Conservation (phyloP, 1,284 basidiomycete genomes). For the Melampsora larici-populina region DNA sequence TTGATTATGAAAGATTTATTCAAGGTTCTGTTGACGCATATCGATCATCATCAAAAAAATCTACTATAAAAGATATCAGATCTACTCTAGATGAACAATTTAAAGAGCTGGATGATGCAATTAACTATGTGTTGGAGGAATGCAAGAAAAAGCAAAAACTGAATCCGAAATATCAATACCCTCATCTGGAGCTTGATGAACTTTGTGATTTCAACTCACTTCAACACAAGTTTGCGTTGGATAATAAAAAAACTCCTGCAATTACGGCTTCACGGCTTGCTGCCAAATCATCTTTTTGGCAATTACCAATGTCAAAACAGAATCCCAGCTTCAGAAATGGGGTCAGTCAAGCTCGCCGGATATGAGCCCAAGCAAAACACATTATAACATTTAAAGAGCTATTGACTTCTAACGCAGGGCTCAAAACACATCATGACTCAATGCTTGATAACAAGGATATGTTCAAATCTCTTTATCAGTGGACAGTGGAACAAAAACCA, state of each 20-base stretch:
- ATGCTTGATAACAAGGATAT: conserved; percentile 14
- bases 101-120: too few relatives aligned
- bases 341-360: background rate
- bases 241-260: background rate
- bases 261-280: conserved; percentile 16
- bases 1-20: background rate
- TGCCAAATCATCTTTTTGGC: conserved; percentile 3
- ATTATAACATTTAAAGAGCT: conserved; percentile 1
- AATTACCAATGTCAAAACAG: background rate
- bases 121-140: background rate
- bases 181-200: background rate
- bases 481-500: conserved; percentile 9
- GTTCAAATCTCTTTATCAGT: too few relatives aligned
- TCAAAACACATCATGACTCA: conserved; percentile 4
- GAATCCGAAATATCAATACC: background rate
- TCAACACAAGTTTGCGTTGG: background rate
- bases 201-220: conserved; percentile 19
- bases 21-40: background rate
- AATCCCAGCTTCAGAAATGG: background rate
- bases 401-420: background rate
- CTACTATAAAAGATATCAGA: too few relatives aligned
- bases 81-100: background rate
- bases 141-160: background rate
- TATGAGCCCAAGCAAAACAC: conserved; percentile 12
- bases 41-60: background rate